phyloP scores from a whole-genome alignment of 1,284 basidiomycete genomes.

The Ustilago curta region DNA sequence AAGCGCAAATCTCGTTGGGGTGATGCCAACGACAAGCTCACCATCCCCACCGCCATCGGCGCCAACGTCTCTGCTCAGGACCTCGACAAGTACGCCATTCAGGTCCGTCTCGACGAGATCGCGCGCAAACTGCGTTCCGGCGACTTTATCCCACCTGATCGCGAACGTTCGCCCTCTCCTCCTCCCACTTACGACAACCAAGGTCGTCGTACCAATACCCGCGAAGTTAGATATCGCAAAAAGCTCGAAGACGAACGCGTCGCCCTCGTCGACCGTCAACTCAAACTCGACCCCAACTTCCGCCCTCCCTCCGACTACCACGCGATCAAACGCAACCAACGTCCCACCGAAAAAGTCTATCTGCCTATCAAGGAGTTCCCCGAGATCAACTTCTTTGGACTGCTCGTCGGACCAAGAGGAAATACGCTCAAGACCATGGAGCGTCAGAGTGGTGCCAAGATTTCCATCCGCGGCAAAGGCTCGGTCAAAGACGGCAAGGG shows the following conservation, averaged over 20 bases:
- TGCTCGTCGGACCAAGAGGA: constrained; percentile 96
- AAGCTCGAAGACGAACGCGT: constrained; percentile 98
- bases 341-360: constrained; percentile 87
- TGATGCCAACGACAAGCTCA: constrained; percentile 55
- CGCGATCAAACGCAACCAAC: constrained; percentile 82
- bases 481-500: constrained; percentile 99
- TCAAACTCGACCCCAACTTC: constrained; percentile 98
- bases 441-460: constrained; percentile 95
- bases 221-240: constrained; percentile 96
- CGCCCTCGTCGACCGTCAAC: constrained; percentile 89
- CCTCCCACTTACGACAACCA: constrained; percentile 97
- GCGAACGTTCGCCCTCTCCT: constrained; percentile 92
- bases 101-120: constrained; percentile 88
- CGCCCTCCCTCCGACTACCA: constrained; percentile 95
- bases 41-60: constrained; percentile 63
- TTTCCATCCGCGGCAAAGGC: constrained; percentile 97
- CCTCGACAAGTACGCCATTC: constrained; percentile 68
- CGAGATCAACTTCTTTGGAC: constrained; percentile 99
- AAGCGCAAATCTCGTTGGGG: constrained; percentile 68
- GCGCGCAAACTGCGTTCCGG: constrained; percentile 91
- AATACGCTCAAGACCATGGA: constrained; percentile 99
- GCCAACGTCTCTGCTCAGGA: constrained; percentile 61
- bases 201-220: constrained; percentile 96
- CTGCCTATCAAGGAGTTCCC: constrained; percentile 99
- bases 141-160: constrained; percentile 94